Percentiles rank a stretch among this genome's conserved stretches.
Conservation (phyloP, 805 yeast genomes). For the Crinitomyces ghanaensis region DNA sequence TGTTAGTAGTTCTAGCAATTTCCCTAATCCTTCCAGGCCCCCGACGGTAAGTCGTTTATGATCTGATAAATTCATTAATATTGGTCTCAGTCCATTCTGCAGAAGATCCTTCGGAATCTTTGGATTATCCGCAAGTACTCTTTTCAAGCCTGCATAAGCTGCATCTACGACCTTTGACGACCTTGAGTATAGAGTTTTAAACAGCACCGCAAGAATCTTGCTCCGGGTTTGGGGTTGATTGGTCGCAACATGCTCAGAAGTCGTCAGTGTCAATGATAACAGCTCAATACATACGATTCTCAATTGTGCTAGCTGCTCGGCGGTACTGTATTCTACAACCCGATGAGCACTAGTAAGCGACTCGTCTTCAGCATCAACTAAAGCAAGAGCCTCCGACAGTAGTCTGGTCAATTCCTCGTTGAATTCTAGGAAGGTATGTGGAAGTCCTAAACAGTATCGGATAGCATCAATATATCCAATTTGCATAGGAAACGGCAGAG, state of each 20-base stretch:
- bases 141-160: constrained; percentile 77
- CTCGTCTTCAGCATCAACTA: constrained; percentile 97
- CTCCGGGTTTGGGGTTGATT: constrained; percentile 54
- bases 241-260: constrained; percentile 69
- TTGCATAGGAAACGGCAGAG: constrained; percentile 97
- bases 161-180: constrained; percentile 86
- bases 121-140: constrained; percentile 73
- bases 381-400: constrained; percentile 78
- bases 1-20: constrained; percentile 72
- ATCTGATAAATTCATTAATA: constrained; percentile 89
- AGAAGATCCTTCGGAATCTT: constrained; percentile 86
- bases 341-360: constrained; percentile 81
- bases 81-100: constrained; percentile 93
- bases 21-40: constrained; percentile 83
- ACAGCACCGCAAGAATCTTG: constrained; percentile 82
- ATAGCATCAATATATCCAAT: constrained; percentile 97
- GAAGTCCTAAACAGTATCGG: constrained; percentile 76
- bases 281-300: constrained; percentile 83
- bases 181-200: constrained; percentile 79
- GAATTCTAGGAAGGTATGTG: constrained; percentile 69
- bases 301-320: constrained; percentile 76
- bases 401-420: constrained; percentile 82
- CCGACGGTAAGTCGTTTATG: constrained; percentile 81
- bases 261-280: constrained; percentile 70
- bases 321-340: constrained; percentile 73